Evolutionary conservation across 495 filamentous ascomycete genomes (phyloP).

Genomic region (Penicillium atrosanguineum): DNA sequence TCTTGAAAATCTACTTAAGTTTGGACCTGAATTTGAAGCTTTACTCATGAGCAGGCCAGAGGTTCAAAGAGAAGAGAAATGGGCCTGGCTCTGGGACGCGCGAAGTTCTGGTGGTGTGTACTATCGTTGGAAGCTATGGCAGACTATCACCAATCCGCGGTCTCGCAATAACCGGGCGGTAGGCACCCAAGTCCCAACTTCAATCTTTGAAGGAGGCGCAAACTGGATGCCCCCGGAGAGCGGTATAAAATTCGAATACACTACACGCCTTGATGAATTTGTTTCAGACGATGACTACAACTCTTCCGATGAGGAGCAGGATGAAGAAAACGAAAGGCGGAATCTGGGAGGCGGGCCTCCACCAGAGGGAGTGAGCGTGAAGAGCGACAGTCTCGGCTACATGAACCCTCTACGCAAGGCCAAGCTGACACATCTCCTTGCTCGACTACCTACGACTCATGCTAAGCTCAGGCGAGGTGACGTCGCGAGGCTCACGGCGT

Average conservation of each 20-base stretch:
- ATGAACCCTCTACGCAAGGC: constrained; percentile 84
- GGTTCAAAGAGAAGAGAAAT: constrained; percentile 81
- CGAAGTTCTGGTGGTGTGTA: constrained; percentile 75
- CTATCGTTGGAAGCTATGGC: constrained; percentile 90
- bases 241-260: constrained; percentile 69
- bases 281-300: constrained; percentile 81
- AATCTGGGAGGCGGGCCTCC: constrained; percentile 53
- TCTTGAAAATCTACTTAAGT: constrained; percentile 70
- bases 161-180: constrained; percentile 25
- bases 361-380: constrained; percentile 36
- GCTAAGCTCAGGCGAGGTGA: constrained; percentile 79
- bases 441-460: constrained; percentile 74
- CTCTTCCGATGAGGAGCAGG: constrained; percentile 84
- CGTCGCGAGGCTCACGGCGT: constrained; percentile 79
- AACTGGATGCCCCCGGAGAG: constrained; percentile 69
- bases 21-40: constrained; percentile 89
- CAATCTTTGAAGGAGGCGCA: constrained; percentile 67
- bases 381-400: constrained; percentile 62
- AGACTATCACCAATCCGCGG: constrained; percentile 60
- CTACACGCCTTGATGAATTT: constrained; percentile 70
- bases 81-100: constrained; percentile 92
- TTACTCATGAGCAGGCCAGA: constrained; percentile 81
- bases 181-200: constrained; percentile 23
- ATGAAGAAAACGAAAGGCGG: constrained; percentile 63
- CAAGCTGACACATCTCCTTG: constrained; percentile 74